Percentiles rank a stretch among this genome's conserved stretches.
These are phyloP conservation scores for Leavenworthia alabamica DNA, from an alignment of 345 rosid genomes.

Conservation along the genomic window DNA sequence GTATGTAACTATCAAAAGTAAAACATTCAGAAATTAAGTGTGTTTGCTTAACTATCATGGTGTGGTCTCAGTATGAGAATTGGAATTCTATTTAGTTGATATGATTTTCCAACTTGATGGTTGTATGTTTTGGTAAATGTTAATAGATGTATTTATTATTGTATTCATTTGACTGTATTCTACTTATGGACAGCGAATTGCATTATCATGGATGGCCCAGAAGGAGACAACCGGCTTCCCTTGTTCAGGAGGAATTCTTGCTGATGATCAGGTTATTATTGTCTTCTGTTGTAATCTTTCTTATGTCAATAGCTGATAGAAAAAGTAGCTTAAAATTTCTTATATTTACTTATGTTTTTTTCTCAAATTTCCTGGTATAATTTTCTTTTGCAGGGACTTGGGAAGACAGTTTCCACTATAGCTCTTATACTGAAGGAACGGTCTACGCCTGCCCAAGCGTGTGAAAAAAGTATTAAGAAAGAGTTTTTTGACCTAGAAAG, in stretches of 20 bases:
- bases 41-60: background rate
- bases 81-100: background rate
- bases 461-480: slow-evolving; percentile 32
- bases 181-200: slow-evolving; percentile 63
- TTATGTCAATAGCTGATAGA: background rate
- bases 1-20: background rate
- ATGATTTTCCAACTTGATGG: background rate
- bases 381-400: slow-evolving; percentile 66
- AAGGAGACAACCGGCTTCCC: slow-evolving; percentile 60
- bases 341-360: background rate
- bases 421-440: slow-evolving; percentile 90
- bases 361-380: slow-evolving; percentile 2
- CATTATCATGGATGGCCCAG: slow-evolving; percentile 92
- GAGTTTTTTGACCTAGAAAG: slow-evolving; percentile 69
- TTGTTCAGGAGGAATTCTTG: slow-evolving; percentile 95
- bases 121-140: slow-evolving; percentile 7
- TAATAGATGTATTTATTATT: background rate
- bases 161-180: background rate
- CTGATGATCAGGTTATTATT: slow-evolving; percentile 82
- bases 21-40: background rate
- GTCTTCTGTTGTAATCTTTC: slow-evolving; percentile 5
- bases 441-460: slow-evolving; percentile 39
- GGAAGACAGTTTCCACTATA: slow-evolving; percentile 90
- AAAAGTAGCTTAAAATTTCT: background rate
- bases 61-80: background rate